phyloP scores from a whole-genome alignment of 2,329 filamentous ascomycete genomes.

The Fusarium cyanostomum region DNA sequence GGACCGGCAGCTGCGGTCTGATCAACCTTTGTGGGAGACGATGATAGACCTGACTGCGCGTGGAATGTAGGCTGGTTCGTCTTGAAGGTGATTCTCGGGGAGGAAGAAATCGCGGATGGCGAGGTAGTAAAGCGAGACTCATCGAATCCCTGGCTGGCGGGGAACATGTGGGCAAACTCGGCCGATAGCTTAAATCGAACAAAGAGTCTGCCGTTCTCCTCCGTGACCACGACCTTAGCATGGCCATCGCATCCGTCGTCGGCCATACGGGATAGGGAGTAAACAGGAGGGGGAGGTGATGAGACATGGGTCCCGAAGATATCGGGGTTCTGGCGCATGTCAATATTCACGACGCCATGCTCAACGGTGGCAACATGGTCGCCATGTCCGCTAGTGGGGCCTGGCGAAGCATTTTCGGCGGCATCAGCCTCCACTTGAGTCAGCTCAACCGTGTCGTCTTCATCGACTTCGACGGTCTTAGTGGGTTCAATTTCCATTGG shows the following conservation, averaged over 20 bases:
- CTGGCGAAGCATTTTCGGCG: not conserved
- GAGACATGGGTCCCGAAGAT: constrained; percentile 45
- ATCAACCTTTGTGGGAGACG: not conserved
- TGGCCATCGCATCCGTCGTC: constrained; percentile 40
- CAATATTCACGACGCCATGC: constrained; percentile 45
- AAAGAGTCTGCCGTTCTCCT: constrained; percentile 46
- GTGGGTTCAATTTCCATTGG: not conserved
- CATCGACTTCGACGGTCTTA: not conserved
- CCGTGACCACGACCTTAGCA: constrained; percentile 45
- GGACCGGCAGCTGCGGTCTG: not conserved
- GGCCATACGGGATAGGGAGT: constrained; percentile 43
- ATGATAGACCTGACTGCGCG: not conserved
- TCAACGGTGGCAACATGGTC: constrained; percentile 13
- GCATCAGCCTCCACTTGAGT: not conserved
- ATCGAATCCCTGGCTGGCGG: constrained; percentile 43
- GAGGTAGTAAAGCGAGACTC: constrained; percentile 38
- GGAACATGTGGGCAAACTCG: constrained; percentile 45
- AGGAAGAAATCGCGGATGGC: constrained; percentile 37
- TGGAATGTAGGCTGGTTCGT: not conserved
- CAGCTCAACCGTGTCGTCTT: not conserved
- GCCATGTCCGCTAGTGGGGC: not conserved
- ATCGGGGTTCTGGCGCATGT: constrained; percentile 49
- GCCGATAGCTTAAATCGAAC: constrained; percentile 52
- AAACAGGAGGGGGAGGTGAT: constrained; percentile 32
- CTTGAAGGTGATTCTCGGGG: constrained; percentile 34